A percentile compares a stretch with the other conserved stretches of the same genome.
These are phyloP conservation scores for Neurospora sp. DNA, from an alignment of 495 filamentous ascomycete species.

Conservation along the genomic window DNA sequence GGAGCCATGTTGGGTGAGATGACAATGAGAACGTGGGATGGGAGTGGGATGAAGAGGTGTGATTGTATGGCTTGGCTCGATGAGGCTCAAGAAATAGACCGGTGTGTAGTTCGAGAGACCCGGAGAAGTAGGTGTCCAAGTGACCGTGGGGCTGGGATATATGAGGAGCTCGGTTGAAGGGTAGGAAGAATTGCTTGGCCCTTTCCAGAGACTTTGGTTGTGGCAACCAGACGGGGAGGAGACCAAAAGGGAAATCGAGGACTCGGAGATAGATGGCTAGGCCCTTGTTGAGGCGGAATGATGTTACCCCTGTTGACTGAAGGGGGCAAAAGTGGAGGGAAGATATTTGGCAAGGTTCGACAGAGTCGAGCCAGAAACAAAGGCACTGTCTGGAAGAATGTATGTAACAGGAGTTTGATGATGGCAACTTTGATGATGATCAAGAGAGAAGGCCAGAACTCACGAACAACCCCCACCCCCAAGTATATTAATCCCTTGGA, in stretches of 20 bases:
- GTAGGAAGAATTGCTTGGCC: neutral
- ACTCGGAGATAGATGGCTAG: neutral
- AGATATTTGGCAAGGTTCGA: neutral
- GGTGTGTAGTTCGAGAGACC: neutral
- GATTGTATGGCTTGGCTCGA: constrained; percentile 14
- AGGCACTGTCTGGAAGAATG: neutral
- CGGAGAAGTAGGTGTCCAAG: neutral
- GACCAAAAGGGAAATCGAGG: neutral
- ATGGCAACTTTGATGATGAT: constrained; percentile 4
- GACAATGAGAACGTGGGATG: constrained; percentile 18
- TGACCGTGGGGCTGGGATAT: neutral
- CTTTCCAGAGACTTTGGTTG: neutral
- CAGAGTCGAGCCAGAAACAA: neutral
- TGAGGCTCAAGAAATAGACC: neutral
- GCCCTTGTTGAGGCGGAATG: neutral
- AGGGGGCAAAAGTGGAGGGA: neutral
- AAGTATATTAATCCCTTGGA: constrained; percentile 11
- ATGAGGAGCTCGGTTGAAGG: neutral
- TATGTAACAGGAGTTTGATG: constrained; percentile 5
- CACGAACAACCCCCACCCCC: constrained; percentile 19
- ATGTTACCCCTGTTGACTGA: neutral
- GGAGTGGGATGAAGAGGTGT: constrained; percentile 23
- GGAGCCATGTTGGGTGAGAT: constrained; percentile 36
- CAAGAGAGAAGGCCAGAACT: constrained; percentile 7
- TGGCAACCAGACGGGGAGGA: neutral